Evolutionary conservation across 768 basidiomycete genomes (phyloP), one percentile per base, ranked within the genome.

Genomic region (Lentinula edodes): DNA sequence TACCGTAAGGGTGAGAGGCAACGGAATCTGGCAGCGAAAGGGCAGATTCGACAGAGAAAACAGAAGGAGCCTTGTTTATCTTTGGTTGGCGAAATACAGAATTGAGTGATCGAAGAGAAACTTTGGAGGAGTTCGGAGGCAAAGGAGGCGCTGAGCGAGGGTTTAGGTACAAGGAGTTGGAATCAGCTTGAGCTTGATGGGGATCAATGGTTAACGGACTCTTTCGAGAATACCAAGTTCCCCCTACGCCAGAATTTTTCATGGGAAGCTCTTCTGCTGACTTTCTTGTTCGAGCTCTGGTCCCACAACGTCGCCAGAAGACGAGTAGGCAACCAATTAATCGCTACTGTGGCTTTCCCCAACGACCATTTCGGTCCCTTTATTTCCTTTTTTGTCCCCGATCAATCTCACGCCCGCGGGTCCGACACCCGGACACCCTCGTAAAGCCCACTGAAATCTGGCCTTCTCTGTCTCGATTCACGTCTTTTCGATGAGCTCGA

Each of bases 41-140:
- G 18, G 71, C 69, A 59, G 77, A 76, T 61, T 78, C 75, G 7
- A 75, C 69, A 62, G 87, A 83, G 64, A 76, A 77, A 42, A 81
- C 76, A 28, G 87, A 87, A 58, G 72, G 73, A 39, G 81, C 62
- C 32, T 85, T 87, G 20, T 80, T 74, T 0, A 78, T 71, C 61
- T 74, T 78, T 46, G 73, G 69, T 55, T 84, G 80, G 56, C 73
- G 66, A 63, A 88, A 87, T 54, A 87, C 81, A 18, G 83, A 73
- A 42, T 80, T 79, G 63, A 88, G 75, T 48, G 71, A 72, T 66
- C 74, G 71, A 70, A 77, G 59, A 1, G 69, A 63, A 4, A 71
- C 65, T 68, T 75, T 83, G 69, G 78, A 76, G 57, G 65, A 60
- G 5, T 72, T 62, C 53, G 70, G 71, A 52, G 58, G 67, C 8